Base-by-base conservation (phyloP, 768 basidiomycete genomes). In the Flagelloscypha sp. region DNA sequence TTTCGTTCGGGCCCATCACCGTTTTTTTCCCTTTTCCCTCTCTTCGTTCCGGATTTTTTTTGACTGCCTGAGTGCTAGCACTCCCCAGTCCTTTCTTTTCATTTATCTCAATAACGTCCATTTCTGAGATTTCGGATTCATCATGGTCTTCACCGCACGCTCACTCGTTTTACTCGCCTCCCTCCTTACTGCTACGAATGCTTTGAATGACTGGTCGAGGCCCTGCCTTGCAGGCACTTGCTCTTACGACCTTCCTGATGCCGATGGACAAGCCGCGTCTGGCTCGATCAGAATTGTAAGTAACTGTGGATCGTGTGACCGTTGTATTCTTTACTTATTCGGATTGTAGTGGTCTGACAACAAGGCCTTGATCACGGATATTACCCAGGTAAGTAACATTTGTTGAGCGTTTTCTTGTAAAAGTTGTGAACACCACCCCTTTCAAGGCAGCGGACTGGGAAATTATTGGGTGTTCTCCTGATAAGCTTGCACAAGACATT, bases 371-470 rank as follows among this genome's bases (percentile, higher is more conserved):
- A 67, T 68, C 15, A 57, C 63, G 6, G 66, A 68, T 37, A 60
- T 68, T 24, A 66, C 68, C 2, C 40, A 57, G n/a, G 13, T 17
- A 6, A 13, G 28, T 13, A 6, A 29, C 28, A 13, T 17, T 29
- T 17, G 13, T 17, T 17, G 18, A 10, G 13, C 28, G 28, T 5
- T 5, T 28, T 3, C 7, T 12, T 5, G 7, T 7, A 6, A 33
- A 16, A 18, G 19, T 22, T 16, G 19, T 18, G 15, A 33, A 33
- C 6, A 22, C 23, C 8, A 33, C 32, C 13, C 19, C 31, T 22
- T 33, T 33, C 3, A 9, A 44, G 6, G 68, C 69, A 5, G 72
- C 65, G 13, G 74, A 72, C 17, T 76, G 72, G 72, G 55, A 60
- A 19, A 70, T 74, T 27, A 44, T 73, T 15, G 61, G 56, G 24